phyloP scores from a whole-genome alignment of 139 green algal genomes.

The Chlorella sp. region DNA sequence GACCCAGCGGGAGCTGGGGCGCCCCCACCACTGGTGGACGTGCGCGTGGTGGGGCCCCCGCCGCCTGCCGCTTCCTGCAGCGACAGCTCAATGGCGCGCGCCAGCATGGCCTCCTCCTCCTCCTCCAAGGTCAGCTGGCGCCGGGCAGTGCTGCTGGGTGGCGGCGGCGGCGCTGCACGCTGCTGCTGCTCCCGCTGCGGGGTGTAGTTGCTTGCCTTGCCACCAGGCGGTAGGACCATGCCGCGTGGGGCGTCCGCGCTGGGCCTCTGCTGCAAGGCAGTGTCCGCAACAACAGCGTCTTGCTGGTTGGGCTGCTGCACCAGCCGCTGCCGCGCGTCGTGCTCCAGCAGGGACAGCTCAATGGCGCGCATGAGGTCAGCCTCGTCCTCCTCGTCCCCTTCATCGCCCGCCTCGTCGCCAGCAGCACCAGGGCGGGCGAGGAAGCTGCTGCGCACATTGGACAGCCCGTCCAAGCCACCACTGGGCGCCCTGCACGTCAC shows the following conservation, averaged over 20 bases:
- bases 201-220: not conserved
- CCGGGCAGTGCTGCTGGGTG: not conserved
- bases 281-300: no score
- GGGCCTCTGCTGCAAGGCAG: no score
- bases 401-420: not conserved
- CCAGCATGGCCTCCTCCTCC: not conserved
- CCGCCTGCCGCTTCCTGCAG: not conserved
- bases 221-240: no score
- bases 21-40: not conserved
- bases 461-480: not conserved
- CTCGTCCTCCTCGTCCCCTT: not conserved
- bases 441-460: not conserved
- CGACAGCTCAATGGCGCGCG: not conserved
- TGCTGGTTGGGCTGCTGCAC: not conserved
- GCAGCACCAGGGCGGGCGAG: not conserved
- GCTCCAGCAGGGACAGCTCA: not conserved
- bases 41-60: no score
- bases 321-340: not conserved
- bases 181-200: not conserved
- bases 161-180: not conserved
- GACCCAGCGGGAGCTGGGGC: not conserved
- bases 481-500: not conserved
- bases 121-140: not conserved
- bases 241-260: no score
- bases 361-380: not conserved